These are phyloP conservation scores for Leccinum uliginosum DNA, from an alignment of 768 basidiomycete genomes.

Conservation along the genomic window DNA sequence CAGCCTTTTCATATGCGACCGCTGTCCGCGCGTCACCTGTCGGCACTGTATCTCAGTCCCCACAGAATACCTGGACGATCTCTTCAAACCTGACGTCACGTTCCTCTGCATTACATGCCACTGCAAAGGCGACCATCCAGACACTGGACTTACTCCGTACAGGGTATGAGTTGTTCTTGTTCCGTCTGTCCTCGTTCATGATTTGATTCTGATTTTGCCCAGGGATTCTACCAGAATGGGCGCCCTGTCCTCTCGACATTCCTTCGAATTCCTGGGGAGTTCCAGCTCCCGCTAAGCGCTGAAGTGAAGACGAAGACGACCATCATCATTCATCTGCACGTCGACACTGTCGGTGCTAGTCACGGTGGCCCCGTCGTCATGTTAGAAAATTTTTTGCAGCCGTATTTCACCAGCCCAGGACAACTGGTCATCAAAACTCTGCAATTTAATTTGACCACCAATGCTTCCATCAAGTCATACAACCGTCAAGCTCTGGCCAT, in stretches of 20 bases:
- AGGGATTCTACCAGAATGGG: not conserved
- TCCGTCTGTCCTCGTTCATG: not conserved
- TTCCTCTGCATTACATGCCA: not conserved
- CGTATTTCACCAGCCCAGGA: not conserved
- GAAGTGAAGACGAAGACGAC: not conserved
- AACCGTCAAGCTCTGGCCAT: not conserved
- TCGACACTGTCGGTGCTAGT: not conserved
- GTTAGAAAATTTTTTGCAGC: not conserved
- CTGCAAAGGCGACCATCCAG: not conserved
- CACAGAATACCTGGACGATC: accelerated
- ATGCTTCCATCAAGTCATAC: not conserved
- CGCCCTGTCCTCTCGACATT: not conserved
- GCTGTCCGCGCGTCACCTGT: not conserved
- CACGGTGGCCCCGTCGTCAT: not conserved
- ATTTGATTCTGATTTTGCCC: not conserved
- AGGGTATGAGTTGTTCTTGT: not conserved
- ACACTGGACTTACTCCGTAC: not conserved
- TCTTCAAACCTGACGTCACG: not conserved
- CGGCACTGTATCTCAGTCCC: not conserved
- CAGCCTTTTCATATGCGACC: not conserved
- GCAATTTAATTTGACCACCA: not conserved
- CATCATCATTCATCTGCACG: not conserved
- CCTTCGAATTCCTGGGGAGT: not conserved
- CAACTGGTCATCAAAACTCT: not conserved
- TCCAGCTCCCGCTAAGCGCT: not conserved